phyloP scores from a whole-genome alignment of 2,329 filamentous ascomycete genomes.

The Coniochaeta sp. region DNA sequence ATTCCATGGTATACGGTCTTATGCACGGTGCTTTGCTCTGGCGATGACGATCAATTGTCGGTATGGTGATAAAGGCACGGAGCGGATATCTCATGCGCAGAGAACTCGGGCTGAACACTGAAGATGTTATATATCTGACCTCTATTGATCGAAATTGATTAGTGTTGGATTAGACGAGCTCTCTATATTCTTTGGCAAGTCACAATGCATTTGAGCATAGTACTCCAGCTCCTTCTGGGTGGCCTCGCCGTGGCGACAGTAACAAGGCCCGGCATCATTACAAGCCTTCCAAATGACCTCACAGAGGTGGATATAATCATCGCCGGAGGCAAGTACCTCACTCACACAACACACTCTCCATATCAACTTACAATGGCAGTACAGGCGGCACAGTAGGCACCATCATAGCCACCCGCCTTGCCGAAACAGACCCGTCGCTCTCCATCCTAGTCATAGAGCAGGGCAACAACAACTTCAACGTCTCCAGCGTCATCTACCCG shows the following conservation, averaged over 20 bases:
- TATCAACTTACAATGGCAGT: neutral
- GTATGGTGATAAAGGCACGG: neutral
- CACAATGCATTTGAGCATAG: neutral
- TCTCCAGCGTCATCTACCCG: slow-evolving; percentile 40
- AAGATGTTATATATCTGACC: no score
- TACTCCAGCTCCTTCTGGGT: neutral
- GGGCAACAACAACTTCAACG: slow-evolving; percentile 44
- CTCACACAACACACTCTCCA: neutral
- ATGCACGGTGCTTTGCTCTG: neutral
- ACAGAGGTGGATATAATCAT: slow-evolving; percentile 31
- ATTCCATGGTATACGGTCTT: neutral
- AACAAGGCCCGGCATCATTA: slow-evolving; percentile 4
- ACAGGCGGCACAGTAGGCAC: slow-evolving; percentile 40
- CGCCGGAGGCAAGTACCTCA: slow-evolving; percentile 13
- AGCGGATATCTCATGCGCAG: neutral
- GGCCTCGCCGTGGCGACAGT: neutral
- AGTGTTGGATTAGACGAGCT: no score
- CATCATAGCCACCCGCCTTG: slow-evolving; percentile 40
- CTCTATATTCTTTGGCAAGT: no score
- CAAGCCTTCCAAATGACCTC: slow-evolving; percentile 8
- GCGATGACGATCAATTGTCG: neutral
- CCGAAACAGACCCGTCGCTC: slow-evolving; percentile 38
- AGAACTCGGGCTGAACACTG: no score
- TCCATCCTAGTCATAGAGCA: slow-evolving; percentile 46
- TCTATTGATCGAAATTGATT: no score